Percentiles rank a stretch among this genome's conserved stretches.
Conservation (phyloP, 495 filamentous ascomycete genomes). For the Neurospora sp. region DNA sequence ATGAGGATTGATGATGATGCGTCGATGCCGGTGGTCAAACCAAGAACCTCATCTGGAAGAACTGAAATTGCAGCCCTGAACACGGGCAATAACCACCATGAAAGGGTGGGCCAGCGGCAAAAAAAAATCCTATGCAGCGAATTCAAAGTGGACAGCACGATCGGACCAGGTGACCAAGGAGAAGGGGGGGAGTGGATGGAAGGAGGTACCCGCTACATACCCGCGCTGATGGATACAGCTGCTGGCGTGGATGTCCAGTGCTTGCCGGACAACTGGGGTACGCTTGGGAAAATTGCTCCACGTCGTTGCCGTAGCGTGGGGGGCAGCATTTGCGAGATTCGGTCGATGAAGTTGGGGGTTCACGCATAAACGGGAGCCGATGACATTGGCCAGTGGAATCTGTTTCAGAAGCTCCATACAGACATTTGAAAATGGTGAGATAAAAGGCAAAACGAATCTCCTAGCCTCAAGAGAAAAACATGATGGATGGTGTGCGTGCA, state of each 20-base stretch:
- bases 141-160: not conserved
- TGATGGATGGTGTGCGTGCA: not conserved
- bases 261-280: not conserved
- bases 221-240: not conserved
- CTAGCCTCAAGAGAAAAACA: not conserved
- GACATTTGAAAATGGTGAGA: not conserved
- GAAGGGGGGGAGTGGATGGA: not conserved
- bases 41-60: slow-evolving; percentile 2
- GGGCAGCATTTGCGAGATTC: not conserved
- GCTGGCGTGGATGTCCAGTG: not conserved
- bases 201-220: not conserved
- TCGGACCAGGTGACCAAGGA: not conserved
- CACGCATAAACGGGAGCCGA: not conserved
- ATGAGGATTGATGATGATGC: not conserved
- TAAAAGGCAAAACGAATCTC: not conserved
- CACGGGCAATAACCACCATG: not conserved
- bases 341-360: not conserved
- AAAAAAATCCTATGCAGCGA: not conserved
- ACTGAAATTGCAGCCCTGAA: slow-evolving; percentile 1
- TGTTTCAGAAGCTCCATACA: not conserved
- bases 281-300: not conserved
- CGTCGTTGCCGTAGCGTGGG: not conserved
- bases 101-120: slow-evolving; percentile 9
- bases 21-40: not conserved
- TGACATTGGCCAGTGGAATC: not conserved